phyloP scores from a whole-genome alignment of 2,329 filamentous ascomycete species.

The Talaromyces funiculosus region DNA sequence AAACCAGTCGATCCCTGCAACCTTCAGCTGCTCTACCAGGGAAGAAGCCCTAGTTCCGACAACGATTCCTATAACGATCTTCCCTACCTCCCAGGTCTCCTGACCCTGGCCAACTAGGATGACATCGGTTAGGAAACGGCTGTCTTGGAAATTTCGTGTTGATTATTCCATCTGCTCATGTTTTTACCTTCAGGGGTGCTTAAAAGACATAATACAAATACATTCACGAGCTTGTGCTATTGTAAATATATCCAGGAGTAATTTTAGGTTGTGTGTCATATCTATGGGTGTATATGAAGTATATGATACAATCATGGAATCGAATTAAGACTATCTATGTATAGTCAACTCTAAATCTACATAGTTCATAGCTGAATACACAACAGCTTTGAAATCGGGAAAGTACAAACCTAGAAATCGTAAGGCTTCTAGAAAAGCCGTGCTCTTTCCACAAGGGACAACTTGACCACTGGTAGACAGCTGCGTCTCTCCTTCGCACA shows the following conservation, averaged over 20 bases:
- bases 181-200: neutral
- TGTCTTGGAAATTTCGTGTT: neutral
- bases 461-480: neutral
- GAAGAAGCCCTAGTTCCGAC: conserved; percentile 39
- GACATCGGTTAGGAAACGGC: neutral
- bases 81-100: conserved; percentile 52
- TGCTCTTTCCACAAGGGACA: neutral
- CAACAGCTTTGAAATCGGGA: neutral
- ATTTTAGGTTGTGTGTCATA: neutral
- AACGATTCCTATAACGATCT: conserved; percentile 45
- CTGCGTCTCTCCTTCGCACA: neutral
- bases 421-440: neutral
- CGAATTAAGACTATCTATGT: neutral
- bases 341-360: neutral
- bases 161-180: neutral
- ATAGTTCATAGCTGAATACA: neutral
- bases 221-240: neutral
- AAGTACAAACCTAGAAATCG: neutral
- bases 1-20: conserved; percentile 60
- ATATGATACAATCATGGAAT: neutral
- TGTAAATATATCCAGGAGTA: neutral
- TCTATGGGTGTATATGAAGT: neutral
- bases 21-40: conserved; percentile 61
- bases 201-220: neutral
- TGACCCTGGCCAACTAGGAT: conserved; percentile 40